phyloP scores from a whole-genome alignment of 2,329 filamentous ascomycete genomes.

The Peltaster fructicola region DNA sequence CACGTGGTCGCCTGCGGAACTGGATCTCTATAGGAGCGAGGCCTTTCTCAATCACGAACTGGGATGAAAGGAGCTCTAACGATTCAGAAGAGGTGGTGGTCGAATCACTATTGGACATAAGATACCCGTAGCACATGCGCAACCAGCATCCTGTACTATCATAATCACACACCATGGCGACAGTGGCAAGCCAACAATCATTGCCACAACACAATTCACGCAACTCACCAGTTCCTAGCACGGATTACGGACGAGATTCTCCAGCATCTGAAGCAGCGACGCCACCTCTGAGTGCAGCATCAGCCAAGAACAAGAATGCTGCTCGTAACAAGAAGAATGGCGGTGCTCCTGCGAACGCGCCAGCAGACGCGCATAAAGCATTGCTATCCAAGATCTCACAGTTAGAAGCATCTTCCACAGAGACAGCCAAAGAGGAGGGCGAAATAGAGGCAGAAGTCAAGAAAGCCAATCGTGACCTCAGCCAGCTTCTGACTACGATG shows the following conservation, averaged over 20 bases:
- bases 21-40: too few species aligned
- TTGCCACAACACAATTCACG: slow-evolving; percentile 9
- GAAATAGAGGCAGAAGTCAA: slow-evolving; percentile 95
- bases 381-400: slow-evolving; percentile 89
- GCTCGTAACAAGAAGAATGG: slow-evolving; percentile 49
- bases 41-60: too few species aligned
- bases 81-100: too few species aligned
- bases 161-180: too few species aligned
- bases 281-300: slow-evolving; percentile 28
- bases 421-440: slow-evolving; percentile 85
- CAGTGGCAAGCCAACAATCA: slow-evolving; percentile 15
- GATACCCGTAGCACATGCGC: too few species aligned
- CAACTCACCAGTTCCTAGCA: slow-evolving; percentile 14
- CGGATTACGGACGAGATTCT: slow-evolving; percentile 15
- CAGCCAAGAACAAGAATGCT: slow-evolving; percentile 53
- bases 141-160: too few species aligned
- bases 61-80: too few species aligned
- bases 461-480: slow-evolving; percentile 79
- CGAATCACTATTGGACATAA: too few species aligned
- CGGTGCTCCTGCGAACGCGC: slow-evolving; percentile 38
- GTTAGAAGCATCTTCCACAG: slow-evolving; percentile 79
- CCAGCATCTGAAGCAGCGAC: slow-evolving; percentile 17
- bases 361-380: slow-evolving; percentile 77
- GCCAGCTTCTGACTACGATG: slow-evolving; percentile 67
- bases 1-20: too few species aligned